phyloP scores from a whole-genome alignment of 345 rosid species.

The Raphanus sativus region DNA sequence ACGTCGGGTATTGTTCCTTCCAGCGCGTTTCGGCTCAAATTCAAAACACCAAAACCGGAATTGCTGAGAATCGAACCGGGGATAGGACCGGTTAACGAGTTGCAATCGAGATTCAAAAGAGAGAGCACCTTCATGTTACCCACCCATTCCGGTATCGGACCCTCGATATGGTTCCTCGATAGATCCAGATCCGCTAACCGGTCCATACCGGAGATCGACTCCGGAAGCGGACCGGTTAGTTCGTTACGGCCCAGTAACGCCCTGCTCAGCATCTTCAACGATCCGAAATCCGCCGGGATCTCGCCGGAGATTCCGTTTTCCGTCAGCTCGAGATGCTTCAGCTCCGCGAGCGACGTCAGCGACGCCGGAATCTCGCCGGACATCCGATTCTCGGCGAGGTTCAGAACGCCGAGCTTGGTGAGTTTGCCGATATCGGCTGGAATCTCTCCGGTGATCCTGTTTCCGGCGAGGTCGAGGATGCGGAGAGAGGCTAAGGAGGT shows the following conservation, averaged over 20 bases:
- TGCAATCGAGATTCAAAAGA: constrained; percentile 64
- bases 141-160: constrained; percentile 58
- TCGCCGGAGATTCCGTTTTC: constrained; percentile 62
- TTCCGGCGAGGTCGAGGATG: constrained; percentile 77
- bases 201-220: constrained; percentile 53
- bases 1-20: constrained; percentile 81
- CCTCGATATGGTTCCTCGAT: constrained; percentile 62
- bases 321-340: constrained; percentile 76
- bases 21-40: constrained; percentile 72
- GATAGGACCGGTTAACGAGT: constrained; percentile 57
- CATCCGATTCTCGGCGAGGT: constrained; percentile 76
- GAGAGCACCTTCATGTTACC: constrained; percentile 83
- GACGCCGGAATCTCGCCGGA: constrained; percentile 67
- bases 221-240: constrained; percentile 67
- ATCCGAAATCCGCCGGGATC: constrained; percentile 69
- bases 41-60: constrained; percentile 62
- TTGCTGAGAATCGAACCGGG: constrained; percentile 56
- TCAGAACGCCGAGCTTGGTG: constrained; percentile 56
- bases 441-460: constrained; percentile 63
- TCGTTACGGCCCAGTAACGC: constrained; percentile 70
- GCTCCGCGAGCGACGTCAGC: constrained; percentile 51
- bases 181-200: constrained; percentile 87
- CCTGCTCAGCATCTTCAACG: constrained; percentile 74
- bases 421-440: constrained; percentile 69
- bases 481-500: constrained; percentile 62